Evolutionary conservation across 192 early-diverging fungal genomes (phyloP).

Genomic region (Coemansia sp.): DNA sequence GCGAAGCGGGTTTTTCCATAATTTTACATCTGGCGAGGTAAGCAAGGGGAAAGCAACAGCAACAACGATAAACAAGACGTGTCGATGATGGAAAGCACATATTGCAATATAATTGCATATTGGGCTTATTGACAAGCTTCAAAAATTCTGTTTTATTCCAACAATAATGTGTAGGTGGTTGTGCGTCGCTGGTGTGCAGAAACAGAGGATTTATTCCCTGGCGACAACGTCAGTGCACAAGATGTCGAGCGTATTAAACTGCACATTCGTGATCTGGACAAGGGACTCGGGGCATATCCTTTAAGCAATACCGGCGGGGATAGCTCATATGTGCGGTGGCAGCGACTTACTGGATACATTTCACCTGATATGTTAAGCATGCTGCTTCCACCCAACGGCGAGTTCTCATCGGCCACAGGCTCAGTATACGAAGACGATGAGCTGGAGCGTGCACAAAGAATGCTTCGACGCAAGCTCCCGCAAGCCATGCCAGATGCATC

Average conservation of each 20-base stretch:
- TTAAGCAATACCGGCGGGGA: slow-evolving; percentile 55
- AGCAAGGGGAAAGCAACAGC: background rate
- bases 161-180: slow-evolving; percentile 71
- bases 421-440: slow-evolving; percentile 64
- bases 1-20: slow-evolving; percentile 73
- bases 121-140: too few relatives aligned
- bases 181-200: slow-evolving; percentile 76
- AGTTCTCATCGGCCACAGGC: slow-evolving; percentile 42
- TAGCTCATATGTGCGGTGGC: slow-evolving; percentile 68
- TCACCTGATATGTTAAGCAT: slow-evolving; percentile 37
- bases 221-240: slow-evolving; percentile 54
- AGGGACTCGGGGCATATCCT: slow-evolving; percentile 78
- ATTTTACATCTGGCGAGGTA: slow-evolving; percentile 61
- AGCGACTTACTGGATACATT: slow-evolving; percentile 68
- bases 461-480: slow-evolving; percentile 6
- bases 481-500: background rate
- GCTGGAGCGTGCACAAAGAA: slow-evolving; percentile 22
- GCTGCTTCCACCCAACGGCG: slow-evolving; percentile 52
- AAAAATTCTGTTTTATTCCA: background rate
- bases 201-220: slow-evolving; percentile 64
- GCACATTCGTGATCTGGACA: slow-evolving; percentile 79
- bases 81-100: too few relatives aligned
- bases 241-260: slow-evolving; percentile 60
- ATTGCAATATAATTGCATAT: too few relatives aligned
- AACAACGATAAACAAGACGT: too few relatives aligned